Evolutionary conservation across 164 flowering plant species (phyloP).

Genomic region (Malania oleifera): DNA sequence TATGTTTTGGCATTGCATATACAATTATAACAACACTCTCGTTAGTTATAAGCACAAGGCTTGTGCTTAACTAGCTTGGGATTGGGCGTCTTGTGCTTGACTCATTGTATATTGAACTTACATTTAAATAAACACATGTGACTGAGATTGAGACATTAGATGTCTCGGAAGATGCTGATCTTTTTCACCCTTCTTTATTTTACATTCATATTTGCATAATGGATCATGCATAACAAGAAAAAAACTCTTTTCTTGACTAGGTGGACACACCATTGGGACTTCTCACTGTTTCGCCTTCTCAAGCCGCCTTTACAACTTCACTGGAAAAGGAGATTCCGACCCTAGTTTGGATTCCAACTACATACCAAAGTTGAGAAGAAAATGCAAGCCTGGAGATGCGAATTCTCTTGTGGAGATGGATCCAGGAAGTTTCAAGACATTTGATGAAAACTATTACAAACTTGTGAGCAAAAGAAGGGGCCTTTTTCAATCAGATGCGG

Average conservation of each 20-base stretch:
- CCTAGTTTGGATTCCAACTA: slow-evolving; percentile 41
- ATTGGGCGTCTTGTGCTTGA: no score
- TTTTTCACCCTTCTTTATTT: no score
- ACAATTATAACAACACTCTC: not conserved
- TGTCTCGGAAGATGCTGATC: no score
- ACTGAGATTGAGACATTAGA: no score
- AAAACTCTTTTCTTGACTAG: slow-evolving; percentile 18
- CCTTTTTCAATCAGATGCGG: slow-evolving; percentile 47
- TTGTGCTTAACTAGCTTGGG: no score
- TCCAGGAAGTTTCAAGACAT: slow-evolving; percentile 49
- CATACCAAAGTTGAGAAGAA: slow-evolving; percentile 21
- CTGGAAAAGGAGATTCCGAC: slow-evolving; percentile 50
- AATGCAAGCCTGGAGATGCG: slow-evolving; percentile 28
- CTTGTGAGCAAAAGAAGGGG: slow-evolving; percentile 43
- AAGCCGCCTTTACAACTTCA: slow-evolving; percentile 59
- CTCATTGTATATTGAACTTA: no score
- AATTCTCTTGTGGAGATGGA: slow-evolving; percentile 44
- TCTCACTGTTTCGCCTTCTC: slow-evolving; percentile 46
- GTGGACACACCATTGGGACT: slow-evolving; percentile 57
- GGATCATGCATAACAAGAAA: no score
- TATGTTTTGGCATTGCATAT: not conserved
- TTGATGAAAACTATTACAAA: slow-evolving; percentile 40
- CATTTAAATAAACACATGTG: no score
- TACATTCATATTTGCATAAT: no score
- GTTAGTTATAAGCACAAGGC: not conserved